Conservation (phyloP, 495 filamentous ascomycete species). For the Friedmanniomyces simplex region DNA sequence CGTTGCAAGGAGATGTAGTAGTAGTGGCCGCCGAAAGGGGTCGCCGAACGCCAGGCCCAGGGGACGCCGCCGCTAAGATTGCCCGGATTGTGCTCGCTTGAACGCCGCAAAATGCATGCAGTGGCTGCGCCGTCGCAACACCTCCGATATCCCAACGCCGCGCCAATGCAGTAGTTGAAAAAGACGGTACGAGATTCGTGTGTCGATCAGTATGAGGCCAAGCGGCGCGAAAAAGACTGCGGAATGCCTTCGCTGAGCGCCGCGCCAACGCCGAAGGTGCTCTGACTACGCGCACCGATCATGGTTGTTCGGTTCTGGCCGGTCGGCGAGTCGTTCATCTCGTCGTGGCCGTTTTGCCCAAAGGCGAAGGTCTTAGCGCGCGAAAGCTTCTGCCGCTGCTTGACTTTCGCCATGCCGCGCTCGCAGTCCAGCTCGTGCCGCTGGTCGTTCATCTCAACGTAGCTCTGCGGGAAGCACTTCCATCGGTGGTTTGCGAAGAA, state of each 20-base stretch:
- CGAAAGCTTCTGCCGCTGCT: slow-evolving; percentile 63
- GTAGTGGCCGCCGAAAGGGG: not conserved
- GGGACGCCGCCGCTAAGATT: too few relatives aligned
- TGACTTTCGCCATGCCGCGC: slow-evolving; percentile 78
- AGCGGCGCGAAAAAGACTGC: slow-evolving; percentile 11
- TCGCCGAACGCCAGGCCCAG: not conserved
- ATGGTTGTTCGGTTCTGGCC: slow-evolving; percentile 4
- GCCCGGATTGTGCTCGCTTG: not conserved
- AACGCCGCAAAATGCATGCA: slow-evolving; percentile 4
- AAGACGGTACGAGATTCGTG: not conserved
- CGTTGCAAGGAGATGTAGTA: not conserved
- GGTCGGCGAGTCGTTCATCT: slow-evolving; percentile 51
- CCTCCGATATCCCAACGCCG: slow-evolving; percentile 1
- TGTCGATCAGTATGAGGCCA: slow-evolving; percentile 18
- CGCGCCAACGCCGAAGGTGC: slow-evolving; percentile 10
- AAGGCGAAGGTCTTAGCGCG: slow-evolving; percentile 94
- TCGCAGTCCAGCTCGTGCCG: slow-evolving; percentile 87
- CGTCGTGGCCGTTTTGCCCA: slow-evolving; percentile 48
- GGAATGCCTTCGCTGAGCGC: slow-evolving; percentile 15
- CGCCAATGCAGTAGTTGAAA: slow-evolving; percentile 3
- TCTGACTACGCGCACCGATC: slow-evolving; percentile 5
- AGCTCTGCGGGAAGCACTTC: slow-evolving; percentile 85
- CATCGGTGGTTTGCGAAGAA: slow-evolving; percentile 72
- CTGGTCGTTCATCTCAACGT: slow-evolving; percentile 87
- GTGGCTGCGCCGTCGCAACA: not conserved